Conservation (phyloP, 2,329 filamentous ascomycete species). For the Colletotrichum higginsianum region DNA sequence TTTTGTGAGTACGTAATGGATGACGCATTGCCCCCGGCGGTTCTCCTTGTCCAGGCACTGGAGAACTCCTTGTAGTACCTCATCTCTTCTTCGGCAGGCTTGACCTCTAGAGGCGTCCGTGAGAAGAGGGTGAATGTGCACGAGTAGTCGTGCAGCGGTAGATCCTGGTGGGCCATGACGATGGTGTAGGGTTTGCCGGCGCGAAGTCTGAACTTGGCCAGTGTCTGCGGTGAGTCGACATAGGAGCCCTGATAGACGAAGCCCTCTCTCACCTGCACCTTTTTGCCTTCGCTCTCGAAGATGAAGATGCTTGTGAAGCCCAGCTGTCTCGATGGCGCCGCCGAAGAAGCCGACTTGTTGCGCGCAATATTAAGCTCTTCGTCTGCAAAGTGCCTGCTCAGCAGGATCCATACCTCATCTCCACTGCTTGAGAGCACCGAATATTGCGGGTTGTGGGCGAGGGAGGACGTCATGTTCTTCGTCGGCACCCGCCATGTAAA, state of each 20-base stretch:
- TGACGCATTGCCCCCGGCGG: slow-evolving; percentile 87
- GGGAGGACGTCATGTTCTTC: slow-evolving; percentile 65
- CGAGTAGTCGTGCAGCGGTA: slow-evolving; percentile 81
- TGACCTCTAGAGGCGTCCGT: slow-evolving; percentile 71
- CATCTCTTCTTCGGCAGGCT: slow-evolving; percentile 73
- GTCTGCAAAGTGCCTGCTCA: slow-evolving; percentile 88
- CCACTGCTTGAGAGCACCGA: slow-evolving; percentile 72
- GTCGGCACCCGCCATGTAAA: slow-evolving; percentile 83
- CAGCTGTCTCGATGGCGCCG: slow-evolving; percentile 66
- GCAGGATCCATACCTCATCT: slow-evolving; percentile 84
- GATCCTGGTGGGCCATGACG: slow-evolving; percentile 83
- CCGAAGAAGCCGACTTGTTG: slow-evolving; percentile 56
- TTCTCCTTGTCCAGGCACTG: slow-evolving; percentile 82
- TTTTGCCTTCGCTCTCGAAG: slow-evolving; percentile 79
- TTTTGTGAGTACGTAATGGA: slow-evolving; percentile 85
- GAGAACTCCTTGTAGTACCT: slow-evolving; percentile 69
- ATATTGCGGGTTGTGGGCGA: slow-evolving; percentile 80
- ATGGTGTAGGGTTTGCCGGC: slow-evolving; percentile 66
- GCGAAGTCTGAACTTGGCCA: slow-evolving; percentile 74
- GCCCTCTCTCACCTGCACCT: slow-evolving; percentile 81
- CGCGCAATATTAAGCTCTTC: slow-evolving; percentile 72
- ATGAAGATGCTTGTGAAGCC: slow-evolving; percentile 92
- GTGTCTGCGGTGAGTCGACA: slow-evolving; percentile 92
- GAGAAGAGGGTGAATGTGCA: slow-evolving; percentile 92
- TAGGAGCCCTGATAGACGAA: slow-evolving; percentile 84